Conservation (phyloP, 805 yeast species). For the Saccharomycopsis selenospora region DNA sequence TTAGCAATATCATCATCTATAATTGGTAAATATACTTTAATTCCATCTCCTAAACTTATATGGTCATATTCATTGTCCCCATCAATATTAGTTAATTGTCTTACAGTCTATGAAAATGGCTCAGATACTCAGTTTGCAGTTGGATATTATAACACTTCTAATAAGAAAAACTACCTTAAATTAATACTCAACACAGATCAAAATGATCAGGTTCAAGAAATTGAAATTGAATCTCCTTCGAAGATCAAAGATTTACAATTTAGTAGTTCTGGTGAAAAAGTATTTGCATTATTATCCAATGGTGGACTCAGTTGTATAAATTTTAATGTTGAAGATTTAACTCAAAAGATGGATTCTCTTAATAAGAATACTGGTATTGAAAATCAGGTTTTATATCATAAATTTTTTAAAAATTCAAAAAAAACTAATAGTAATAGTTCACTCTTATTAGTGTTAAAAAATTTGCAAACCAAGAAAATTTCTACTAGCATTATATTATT, state of each 20-base stretch:
- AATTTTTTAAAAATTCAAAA: background rate
- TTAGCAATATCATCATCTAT: conserved; percentile 17
- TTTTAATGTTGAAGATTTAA: background rate
- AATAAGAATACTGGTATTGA: background rate
- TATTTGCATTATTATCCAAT: conserved; percentile 4
- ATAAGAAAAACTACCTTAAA: conserved; percentile 13
- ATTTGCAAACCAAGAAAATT: background rate
- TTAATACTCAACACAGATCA: conserved; percentile 3
- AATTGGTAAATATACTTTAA: conserved; percentile 33
- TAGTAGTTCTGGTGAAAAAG: conserved; percentile 8
- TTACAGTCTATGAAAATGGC: conserved; percentile 18
- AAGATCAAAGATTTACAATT: conserved; percentile 6
- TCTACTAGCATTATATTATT: background rate
- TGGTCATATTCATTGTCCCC: conserved; percentile 50
- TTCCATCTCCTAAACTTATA: conserved; percentile 44
- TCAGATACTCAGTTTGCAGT: conserved; percentile 11
- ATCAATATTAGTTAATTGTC: conserved; percentile 31
- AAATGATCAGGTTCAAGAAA: background rate
- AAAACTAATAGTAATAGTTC: background rate
- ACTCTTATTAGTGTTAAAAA: background rate
- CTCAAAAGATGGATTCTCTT: background rate
- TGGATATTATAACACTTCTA: conserved; percentile 8
- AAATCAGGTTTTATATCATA: background rate
- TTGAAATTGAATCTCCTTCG: conserved; percentile 8
- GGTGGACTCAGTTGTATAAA: conserved; percentile 4